Conservation (phyloP, 2,329 filamentous ascomycete genomes). For the Paramyrothecium roridum region DNA sequence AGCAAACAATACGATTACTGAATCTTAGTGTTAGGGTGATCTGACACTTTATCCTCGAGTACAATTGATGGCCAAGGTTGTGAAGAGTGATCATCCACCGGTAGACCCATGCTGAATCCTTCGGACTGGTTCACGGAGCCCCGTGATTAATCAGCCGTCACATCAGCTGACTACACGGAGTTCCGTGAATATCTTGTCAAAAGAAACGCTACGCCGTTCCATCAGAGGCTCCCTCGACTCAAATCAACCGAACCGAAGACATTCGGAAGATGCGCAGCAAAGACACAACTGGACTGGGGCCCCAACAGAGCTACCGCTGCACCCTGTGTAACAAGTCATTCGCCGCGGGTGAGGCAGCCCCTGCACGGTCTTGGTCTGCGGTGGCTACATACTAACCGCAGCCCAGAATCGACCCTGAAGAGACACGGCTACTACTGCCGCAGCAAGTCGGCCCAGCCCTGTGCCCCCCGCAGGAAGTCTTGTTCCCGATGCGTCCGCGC, state of each 20-base stretch:
- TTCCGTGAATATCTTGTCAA: not conserved
- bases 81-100: too few species aligned
- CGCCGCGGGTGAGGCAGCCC: not conserved
- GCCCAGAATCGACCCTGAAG: constrained; percentile 5
- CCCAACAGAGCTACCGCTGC: constrained; percentile 1
- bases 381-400: not conserved
- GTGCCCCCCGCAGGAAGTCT: constrained; percentile 1
- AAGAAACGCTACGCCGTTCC: too few species aligned
- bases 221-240: too few species aligned
- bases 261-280: not conserved
- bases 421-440: constrained; percentile 7
- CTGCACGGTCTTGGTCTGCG: too few species aligned
- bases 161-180: not conserved
- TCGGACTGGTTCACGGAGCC: too few species aligned
- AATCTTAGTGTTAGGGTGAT: too few species aligned
- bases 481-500: constrained; percentile 4
- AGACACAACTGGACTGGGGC: not conserved
- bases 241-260: not conserved
- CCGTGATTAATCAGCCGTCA: too few species aligned
- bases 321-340: constrained; percentile 4
- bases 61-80: too few species aligned
- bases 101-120: too few species aligned
- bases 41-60: too few species aligned
- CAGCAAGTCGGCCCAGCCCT: constrained; percentile 1
- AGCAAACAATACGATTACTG: too few species aligned